Conservation (phyloP, 331 rosid species). For the Stylosanthes scabra region DNA sequence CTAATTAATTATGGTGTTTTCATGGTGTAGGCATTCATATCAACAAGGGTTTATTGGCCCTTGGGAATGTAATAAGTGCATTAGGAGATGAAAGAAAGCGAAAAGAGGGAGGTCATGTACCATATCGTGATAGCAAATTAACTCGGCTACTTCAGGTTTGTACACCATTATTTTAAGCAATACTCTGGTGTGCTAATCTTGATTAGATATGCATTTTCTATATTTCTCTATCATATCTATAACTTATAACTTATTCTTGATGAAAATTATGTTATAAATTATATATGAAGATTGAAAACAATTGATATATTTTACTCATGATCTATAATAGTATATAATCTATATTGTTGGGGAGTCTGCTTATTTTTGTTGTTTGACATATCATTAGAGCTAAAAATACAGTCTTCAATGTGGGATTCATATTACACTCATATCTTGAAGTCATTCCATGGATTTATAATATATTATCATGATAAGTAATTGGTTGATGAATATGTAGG, state of each 20-base stretch:
- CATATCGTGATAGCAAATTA: slow-evolving; percentile 96
- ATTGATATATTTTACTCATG: background rate
- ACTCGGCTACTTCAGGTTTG: slow-evolving; percentile 92
- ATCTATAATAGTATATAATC: background rate
- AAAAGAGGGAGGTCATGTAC: slow-evolving; percentile 97
- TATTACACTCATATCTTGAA: slow-evolving; percentile 17
- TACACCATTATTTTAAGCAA: slow-evolving; percentile 12
- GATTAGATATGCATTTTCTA: background rate
- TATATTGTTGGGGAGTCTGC: slow-evolving; percentile 2
- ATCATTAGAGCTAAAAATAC: background rate
- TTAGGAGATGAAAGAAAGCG: slow-evolving; percentile 96
- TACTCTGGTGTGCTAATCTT: background rate
- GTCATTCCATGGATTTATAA: slow-evolving; percentile 27
- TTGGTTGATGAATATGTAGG: slow-evolving; percentile 59
- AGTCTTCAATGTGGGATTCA: slow-evolving; percentile 3
- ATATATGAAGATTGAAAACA: background rate
- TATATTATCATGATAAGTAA: slow-evolving; percentile 28
- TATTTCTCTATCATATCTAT: slow-evolving; percentile 9
- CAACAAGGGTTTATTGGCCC: slow-evolving; percentile 91
- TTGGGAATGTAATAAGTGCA: slow-evolving; percentile 97
- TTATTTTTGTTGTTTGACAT: background rate
- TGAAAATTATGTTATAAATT: background rate
- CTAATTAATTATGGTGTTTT: background rate
- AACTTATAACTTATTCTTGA: background rate
- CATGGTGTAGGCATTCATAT: slow-evolving; percentile 84